These are phyloP conservation scores for Physocladia obscura DNA, from an alignment of 192 early-diverging fungal species.

Conservation along the genomic window DNA sequence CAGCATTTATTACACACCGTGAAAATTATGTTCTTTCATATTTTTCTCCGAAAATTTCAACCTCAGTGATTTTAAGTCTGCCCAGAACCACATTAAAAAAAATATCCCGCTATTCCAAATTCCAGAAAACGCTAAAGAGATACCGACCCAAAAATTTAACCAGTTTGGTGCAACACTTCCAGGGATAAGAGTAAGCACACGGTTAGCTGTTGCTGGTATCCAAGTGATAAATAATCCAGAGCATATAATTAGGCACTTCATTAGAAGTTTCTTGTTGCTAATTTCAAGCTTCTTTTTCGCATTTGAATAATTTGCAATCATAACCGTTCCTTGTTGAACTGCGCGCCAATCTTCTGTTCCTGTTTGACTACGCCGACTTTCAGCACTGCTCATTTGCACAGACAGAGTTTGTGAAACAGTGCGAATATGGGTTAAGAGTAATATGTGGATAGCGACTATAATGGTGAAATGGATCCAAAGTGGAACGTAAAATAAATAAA, in stretches of 20 bases:
- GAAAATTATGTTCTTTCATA: too few species aligned
- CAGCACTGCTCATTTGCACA: background rate
- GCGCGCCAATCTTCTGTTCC: background rate
- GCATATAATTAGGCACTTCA: background rate
- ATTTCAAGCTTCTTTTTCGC: background rate
- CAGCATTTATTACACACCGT: too few species aligned
- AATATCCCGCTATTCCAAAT: constrained; percentile 6
- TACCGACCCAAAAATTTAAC: background rate
- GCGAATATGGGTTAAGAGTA: background rate
- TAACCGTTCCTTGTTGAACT: background rate
- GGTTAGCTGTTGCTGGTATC: background rate
- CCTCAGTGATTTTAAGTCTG: too few species aligned
- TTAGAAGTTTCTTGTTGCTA: background rate
- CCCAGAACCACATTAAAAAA: background rate
- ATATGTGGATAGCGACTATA: background rate
- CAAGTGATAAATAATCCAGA: background rate
- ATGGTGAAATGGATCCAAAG: constrained; percentile 11
- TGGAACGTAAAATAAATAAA: constrained; percentile 1
- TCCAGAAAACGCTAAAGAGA: background rate
- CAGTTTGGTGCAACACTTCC: background rate
- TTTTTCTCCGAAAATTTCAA: too few species aligned
- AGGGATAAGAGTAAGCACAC: background rate
- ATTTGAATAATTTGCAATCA: background rate
- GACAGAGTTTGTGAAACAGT: background rate
- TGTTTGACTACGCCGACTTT: background rate